phyloP scores from a whole-genome alignment of 2,329 filamentous ascomycete species.

The Xylariaceae sp. region DNA sequence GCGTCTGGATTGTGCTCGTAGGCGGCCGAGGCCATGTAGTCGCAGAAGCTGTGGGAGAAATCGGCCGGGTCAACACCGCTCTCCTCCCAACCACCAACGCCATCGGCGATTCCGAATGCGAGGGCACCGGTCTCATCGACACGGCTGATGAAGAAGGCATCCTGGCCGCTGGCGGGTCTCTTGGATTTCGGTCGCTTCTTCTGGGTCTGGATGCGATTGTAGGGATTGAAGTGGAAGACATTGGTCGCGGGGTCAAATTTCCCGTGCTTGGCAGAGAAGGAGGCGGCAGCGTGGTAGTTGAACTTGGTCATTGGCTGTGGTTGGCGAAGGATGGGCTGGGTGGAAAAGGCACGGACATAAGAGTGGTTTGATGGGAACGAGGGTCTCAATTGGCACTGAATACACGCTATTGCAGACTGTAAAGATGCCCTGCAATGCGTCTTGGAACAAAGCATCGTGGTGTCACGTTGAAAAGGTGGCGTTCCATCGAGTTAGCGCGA shows the following conservation, averaged over 20 bases:
- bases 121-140: conserved; percentile 73
- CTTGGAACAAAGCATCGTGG: conserved; percentile 33
- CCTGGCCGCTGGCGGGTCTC: conserved; percentile 82
- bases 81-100: conserved; percentile 93
- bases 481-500: conserved; percentile 24
- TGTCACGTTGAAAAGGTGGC: conserved; percentile 21
- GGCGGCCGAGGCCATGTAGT: conserved; percentile 84
- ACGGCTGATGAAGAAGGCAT: conserved; percentile 90
- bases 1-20: conserved; percentile 52
- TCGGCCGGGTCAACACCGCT: conserved; percentile 92
- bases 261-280: conserved; percentile 73
- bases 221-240: conserved; percentile 72
- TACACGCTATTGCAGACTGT: conserved; percentile 26
- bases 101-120: conserved; percentile 89
- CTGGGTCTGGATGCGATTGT: conserved; percentile 59
- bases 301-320: conserved; percentile 44
- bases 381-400: conserved; percentile 19
- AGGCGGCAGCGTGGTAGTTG: conserved; percentile 72
- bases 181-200: conserved; percentile 56
- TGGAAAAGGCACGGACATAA: conserved; percentile 29
- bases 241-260: conserved; percentile 69
- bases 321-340: conserved; percentile 24
- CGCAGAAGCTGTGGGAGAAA: conserved; percentile 91
- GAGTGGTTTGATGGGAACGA: conserved; percentile 13
- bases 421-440: conserved; percentile 24